These are phyloP conservation scores for Colletotrichum cereale DNA, from an alignment of 2,329 filamentous ascomycete genomes.

Conservation along the genomic window DNA sequence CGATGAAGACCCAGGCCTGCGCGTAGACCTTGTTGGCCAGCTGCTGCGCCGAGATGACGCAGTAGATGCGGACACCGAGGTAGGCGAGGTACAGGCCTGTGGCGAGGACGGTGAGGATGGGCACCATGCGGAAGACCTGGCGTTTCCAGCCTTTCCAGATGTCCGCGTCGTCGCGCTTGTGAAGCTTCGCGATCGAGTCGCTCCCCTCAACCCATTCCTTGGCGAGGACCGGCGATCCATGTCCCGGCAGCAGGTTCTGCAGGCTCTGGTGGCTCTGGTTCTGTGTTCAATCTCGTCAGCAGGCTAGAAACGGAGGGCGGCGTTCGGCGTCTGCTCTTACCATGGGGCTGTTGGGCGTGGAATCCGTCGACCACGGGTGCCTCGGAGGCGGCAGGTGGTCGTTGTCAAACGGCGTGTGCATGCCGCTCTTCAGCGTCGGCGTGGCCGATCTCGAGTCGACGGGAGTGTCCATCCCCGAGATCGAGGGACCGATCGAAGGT, in stretches of 20 bases:
- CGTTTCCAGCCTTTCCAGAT: conserved; percentile 60
- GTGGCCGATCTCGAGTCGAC: conserved; percentile 45
- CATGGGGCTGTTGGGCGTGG: conserved; percentile 45
- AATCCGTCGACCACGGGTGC: conserved; percentile 37
- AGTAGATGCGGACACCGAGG: conserved; percentile 63
- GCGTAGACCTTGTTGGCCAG: conserved; percentile 55
- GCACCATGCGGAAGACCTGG: conserved; percentile 53
- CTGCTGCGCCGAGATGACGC: conserved; percentile 64
- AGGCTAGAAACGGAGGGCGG: no score
- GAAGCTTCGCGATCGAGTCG: conserved; percentile 53
- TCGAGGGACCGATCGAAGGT: conserved; percentile 34
- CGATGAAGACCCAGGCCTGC: conserved; percentile 70
- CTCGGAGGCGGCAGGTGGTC: conserved; percentile 37
- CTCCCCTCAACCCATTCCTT: conserved; percentile 50
- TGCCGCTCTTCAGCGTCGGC: conserved; percentile 48
- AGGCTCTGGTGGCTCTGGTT: conserved; percentile 58
- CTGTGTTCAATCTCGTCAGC: conserved; percentile 45
- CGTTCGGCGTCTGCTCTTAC: conserved; percentile 34
- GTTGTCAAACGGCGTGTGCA: conserved; percentile 45
- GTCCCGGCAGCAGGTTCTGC: conserved; percentile 53
- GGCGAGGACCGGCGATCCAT: conserved; percentile 45
- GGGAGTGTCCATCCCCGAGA: conserved; percentile 41
- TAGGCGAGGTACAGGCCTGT: conserved; percentile 61
- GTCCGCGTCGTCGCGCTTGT: conserved; percentile 58
- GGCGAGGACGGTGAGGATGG: conserved; percentile 55